Percentiles rank a stretch among this genome's conserved stretches.
Conservation (phyloP, 139 green algal genomes). For the Chlamydomonas sp. region DNA sequence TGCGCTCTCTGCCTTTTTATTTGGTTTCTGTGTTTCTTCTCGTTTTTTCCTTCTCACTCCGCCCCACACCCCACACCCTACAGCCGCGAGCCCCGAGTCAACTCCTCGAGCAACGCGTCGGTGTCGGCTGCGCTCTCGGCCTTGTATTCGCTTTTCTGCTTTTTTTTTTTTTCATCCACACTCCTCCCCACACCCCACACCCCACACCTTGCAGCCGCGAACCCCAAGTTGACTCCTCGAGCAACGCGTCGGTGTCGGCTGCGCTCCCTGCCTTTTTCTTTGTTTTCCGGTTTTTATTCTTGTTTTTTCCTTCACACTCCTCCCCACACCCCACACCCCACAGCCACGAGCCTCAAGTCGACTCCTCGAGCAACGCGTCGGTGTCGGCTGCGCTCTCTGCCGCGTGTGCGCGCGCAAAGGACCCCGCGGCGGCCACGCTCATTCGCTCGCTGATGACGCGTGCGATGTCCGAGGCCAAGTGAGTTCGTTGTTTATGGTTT, state of each 20-base stretch:
- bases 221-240: not conserved
- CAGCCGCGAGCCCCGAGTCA: not conserved
- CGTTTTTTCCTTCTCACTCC: too few species aligned
- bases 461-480: constrained; percentile 57
- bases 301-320: too few species aligned
- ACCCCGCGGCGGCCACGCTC: constrained; percentile 17
- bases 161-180: too few species aligned
- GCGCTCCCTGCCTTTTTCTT: too few species aligned
- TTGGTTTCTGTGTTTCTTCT: too few species aligned
- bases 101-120: not conserved
- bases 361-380: not conserved
- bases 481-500: not conserved
- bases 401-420: not conserved
- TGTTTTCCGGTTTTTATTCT: too few species aligned
- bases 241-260: not conserved
- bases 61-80: too few species aligned
- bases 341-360: not conserved
- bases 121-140: not conserved
- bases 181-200: too few species aligned
- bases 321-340: too few species aligned
- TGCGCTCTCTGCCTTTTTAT: too few species aligned
- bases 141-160: not conserved
- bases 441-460: constrained; percentile 49
- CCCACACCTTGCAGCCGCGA: too few species aligned
- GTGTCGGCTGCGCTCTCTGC: not conserved